phyloP scores from a whole-genome alignment of 495 filamentous ascomycete genomes.

The Neurospora tetraspora region DNA sequence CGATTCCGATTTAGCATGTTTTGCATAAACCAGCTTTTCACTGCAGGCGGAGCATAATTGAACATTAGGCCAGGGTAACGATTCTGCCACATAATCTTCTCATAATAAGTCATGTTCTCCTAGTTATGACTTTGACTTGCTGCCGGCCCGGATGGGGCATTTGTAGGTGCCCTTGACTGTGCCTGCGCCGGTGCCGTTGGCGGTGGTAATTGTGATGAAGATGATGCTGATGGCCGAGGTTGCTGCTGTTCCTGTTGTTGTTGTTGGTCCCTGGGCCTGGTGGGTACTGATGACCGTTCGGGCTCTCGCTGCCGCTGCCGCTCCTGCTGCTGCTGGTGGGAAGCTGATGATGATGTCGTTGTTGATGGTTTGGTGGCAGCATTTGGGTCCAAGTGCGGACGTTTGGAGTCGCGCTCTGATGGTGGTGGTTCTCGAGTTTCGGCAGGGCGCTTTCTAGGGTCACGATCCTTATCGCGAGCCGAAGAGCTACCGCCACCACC shows the following conservation, averaged over 20 bases:
- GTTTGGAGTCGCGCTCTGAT: conserved; percentile 28
- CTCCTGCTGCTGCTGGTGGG: not conserved
- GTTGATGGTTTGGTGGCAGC: not conserved
- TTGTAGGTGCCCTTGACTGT: not conserved
- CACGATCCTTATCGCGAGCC: conserved; percentile 36
- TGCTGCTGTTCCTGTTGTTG: not conserved
- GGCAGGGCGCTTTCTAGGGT: conserved; percentile 28
- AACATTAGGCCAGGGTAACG: not conserved
- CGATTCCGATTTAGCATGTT: not conserved
- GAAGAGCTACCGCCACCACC: conserved; percentile 36
- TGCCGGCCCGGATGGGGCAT: not conserved
- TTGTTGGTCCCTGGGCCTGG: not conserved
- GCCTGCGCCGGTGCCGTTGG: not conserved
- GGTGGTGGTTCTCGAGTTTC: conserved; percentile 19
- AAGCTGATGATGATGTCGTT: conserved; percentile 4
- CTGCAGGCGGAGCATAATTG: not conserved
- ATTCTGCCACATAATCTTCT: not conserved
- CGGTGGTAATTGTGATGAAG: not conserved
- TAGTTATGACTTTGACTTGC: not conserved
- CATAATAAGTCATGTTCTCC: not conserved
- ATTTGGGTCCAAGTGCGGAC: conserved; percentile 28
- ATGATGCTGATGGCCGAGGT: not conserved
- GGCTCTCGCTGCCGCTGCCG: not conserved
- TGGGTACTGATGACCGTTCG: not conserved
- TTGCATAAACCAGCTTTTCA: not conserved